Percentiles rank a stretch among this genome's conserved stretches.
These are phyloP conservation scores for Chenopodium quinoa DNA, from an alignment of 148 eudicot species.

Conservation along the genomic window DNA sequence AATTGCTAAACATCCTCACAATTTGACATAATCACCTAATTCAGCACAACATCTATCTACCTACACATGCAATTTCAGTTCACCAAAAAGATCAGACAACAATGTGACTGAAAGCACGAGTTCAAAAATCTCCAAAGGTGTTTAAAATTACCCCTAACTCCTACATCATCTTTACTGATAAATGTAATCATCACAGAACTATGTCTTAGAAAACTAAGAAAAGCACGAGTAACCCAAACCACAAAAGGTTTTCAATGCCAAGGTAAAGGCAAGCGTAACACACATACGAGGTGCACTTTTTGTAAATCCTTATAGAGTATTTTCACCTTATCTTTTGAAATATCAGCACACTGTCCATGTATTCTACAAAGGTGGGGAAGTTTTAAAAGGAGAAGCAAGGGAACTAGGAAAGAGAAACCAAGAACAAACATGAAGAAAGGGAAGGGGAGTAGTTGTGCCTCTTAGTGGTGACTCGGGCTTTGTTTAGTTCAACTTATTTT, in stretches of 20 bases:
- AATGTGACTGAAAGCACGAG: too few relatives aligned
- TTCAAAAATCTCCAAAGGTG: neutral
- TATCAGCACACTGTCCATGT: too few relatives aligned
- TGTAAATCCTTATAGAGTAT: neutral
- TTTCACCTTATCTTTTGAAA: too few relatives aligned
- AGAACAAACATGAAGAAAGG: neutral
- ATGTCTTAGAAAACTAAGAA: too few relatives aligned
- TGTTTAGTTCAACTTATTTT: too few relatives aligned
- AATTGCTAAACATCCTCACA: neutral
- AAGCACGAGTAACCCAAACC: neutral
- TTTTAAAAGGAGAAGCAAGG: neutral
- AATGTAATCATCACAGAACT: neutral
- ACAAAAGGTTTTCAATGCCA: neutral
- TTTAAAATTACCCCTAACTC: neutral
- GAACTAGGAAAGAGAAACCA: neutral
- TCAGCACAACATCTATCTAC: neutral
- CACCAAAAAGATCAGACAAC: neutral
- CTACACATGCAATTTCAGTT: neutral
- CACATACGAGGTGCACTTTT: neutral
- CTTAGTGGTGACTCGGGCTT: neutral
- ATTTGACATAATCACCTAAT: neutral
- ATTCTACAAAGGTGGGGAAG: neutral
- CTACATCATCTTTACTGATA: too few relatives aligned
- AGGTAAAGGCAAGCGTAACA: neutral
- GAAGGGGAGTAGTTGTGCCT: neutral